Percentiles rank a stretch among this genome's conserved stretches.
Conservation (phyloP, 805 yeast genomes). For the Starmerella apicola region DNA sequence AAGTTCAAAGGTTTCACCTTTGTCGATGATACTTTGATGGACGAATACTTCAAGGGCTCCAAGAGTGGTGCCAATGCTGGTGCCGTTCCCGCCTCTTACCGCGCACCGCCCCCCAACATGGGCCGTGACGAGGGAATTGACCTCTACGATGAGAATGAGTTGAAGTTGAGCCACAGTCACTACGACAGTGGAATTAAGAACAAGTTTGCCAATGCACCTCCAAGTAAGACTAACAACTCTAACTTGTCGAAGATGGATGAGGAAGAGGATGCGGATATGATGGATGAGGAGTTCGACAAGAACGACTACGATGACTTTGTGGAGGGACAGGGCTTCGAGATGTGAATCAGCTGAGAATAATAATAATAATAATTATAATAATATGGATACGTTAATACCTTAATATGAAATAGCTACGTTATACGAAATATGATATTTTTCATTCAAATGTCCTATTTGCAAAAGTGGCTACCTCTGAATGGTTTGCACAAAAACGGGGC, state of each 20-base stretch:
- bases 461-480: too few relatives aligned
- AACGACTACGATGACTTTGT: conserved; percentile 51
- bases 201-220: conserved; percentile 15
- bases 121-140: conserved; percentile 27
- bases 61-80: conserved; percentile 3
- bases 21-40: conserved; percentile 87
- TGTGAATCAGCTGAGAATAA: too few relatives aligned
- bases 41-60: conserved; percentile 49
- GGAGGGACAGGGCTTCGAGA: conserved; percentile 71
- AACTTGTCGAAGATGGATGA: conserved; percentile 15
- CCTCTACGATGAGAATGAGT: conserved; percentile 28
- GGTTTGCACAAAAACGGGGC: too few relatives aligned
- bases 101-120: conserved; percentile 19
- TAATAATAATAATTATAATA: too few relatives aligned
- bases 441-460: too few relatives aligned
- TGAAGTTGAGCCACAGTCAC: conserved; percentile 25
- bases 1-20: conserved; percentile 94
- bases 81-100: conserved; percentile 14
- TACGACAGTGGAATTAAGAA: conserved; percentile 25
- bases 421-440: too few relatives aligned
- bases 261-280: conserved; percentile 22
- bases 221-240: conserved; percentile 3
- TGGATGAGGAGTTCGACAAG: conserved; percentile 22
- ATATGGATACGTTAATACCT: too few relatives aligned
- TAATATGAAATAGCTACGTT: too few relatives aligned